A percentile compares a stretch with the other conserved stretches of the same genome.
Conservation (phyloP, 768 basidiomycete species). For the Gautieria morchelliformis region DNA sequence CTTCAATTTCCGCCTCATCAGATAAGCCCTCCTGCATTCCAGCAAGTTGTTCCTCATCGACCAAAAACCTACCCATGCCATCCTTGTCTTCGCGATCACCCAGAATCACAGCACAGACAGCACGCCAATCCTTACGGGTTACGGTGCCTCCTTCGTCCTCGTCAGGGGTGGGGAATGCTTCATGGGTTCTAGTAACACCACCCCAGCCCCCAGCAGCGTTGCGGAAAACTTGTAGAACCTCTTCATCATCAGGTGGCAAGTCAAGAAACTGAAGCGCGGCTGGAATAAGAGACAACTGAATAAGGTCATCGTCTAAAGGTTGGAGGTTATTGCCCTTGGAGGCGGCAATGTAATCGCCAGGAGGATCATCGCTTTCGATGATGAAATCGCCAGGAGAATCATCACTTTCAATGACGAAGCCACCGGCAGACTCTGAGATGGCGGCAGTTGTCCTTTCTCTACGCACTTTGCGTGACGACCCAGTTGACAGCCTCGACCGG, state of each 20-base stretch:
- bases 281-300: slow-evolving; percentile 50
- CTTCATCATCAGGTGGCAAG: slow-evolving; percentile 52
- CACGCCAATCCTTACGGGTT: slow-evolving; percentile 63
- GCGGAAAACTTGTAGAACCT: slow-evolving; percentile 60
- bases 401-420: slow-evolving; percentile 15
- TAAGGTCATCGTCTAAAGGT: slow-evolving; percentile 20
- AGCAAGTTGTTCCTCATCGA: slow-evolving; percentile 12
- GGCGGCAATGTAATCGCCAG: slow-evolving; percentile 24
- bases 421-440: slow-evolving; percentile 1
- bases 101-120: slow-evolving; percentile 69
- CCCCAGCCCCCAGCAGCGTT: slow-evolving; percentile 72
- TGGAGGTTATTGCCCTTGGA: slow-evolving; percentile 6
- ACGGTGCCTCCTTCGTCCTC: slow-evolving; percentile 28
- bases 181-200: slow-evolving; percentile 14
- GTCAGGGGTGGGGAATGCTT: slow-evolving; percentile 7
- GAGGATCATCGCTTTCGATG: slow-evolving; percentile 14
- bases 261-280: slow-evolving; percentile 53
- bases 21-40: neutral
- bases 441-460: neutral
- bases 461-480: neutral
- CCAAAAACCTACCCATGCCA: slow-evolving; percentile 11
- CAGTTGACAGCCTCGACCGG: neutral
- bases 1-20: slow-evolving; percentile 13
- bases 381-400: slow-evolving; percentile 15
- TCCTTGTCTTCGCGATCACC: slow-evolving; percentile 21